phyloP scores from a whole-genome alignment of 108 stramenopile genomes.

The Skeletonema costatum region DNA sequence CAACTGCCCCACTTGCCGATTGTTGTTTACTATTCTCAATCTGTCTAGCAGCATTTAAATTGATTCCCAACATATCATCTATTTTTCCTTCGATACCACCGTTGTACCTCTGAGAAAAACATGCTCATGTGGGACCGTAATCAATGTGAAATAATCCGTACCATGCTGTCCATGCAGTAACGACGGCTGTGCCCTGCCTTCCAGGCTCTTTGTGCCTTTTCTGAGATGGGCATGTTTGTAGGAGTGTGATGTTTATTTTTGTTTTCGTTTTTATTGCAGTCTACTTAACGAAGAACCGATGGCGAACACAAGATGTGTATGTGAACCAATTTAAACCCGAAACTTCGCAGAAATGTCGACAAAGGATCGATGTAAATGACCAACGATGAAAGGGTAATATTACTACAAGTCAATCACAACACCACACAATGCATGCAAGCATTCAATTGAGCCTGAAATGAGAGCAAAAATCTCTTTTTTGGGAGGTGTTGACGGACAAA shows the following conservation, averaged over 20 bases:
- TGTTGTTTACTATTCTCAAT: neutral
- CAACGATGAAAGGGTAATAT: no score
- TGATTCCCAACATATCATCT: conserved; percentile 38
- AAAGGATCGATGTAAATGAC: no score
- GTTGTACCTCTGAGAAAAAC: conserved; percentile 45
- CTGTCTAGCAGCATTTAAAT: conserved; percentile 22
- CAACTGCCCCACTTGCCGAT: neutral
- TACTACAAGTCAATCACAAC: no score
- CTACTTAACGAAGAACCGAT: no score
- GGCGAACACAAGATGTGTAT: no score
- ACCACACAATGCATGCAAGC: no score
- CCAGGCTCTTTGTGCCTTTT: conserved; percentile 48
- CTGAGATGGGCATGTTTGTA: conserved; percentile 39
- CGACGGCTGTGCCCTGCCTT: conserved; percentile 45
- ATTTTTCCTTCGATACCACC: conserved; percentile 45
- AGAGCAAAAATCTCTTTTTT: no score
- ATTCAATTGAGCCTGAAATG: no score
- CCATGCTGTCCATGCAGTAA: conserved; percentile 40
- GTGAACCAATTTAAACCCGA: no score
- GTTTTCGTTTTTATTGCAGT: no score
- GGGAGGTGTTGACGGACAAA: no score
- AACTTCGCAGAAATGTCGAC: no score
- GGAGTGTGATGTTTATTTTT: neutral
- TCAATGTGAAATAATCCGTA: conserved; percentile 46
- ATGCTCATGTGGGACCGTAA: conserved; percentile 44